Base-by-base conservation (phyloP, 768 basidiomycete species). In the Serendipita indica region DNA sequence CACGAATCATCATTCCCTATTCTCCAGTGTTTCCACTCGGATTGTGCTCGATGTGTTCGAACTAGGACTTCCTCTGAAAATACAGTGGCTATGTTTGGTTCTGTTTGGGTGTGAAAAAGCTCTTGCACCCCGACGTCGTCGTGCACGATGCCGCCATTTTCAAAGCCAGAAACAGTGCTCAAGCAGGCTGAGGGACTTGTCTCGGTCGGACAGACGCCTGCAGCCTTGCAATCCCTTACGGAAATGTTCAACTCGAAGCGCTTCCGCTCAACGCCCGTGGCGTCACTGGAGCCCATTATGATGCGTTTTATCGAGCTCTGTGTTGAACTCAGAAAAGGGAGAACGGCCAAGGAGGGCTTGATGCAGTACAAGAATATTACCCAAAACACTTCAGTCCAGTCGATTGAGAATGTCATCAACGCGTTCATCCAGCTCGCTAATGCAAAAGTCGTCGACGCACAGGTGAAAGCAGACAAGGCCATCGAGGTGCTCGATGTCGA, bases 361-460 rank as follows among this genome's bases (percentile, higher is more conserved):
- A 89, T 94, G 83, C 86, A 90, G 68, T 96, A 89, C 80, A 97
- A 96, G 75, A 97, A 97, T 69, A 91, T 96, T 64, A 91, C 91
- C 0, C 94, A 99, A 67, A 91, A 93, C 65, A 82, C 84, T 20
- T 89, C 81, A 69, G 90, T 97, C 39, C 80, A 79, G 52, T 89
- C 86, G 62, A 93, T 99, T 68, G 94, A 99, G 70, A 75, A 79
- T 46, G 91, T 97, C 66, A 85, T 99, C 67, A 86, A 83, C 62
- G 77, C 79, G 43, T 94, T 98, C 68, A 77, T 99, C 64, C 75
- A 79, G 60, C 76, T 89, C 30, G 80, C 89, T 2, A 86, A 89
- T 66, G 76, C 79, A 30, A 89, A 89, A 69, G 87, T 92, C 35
- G 76, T 77, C 65, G 87, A 87, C 63, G 89, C 89, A 5, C 86